Evolutionary conservation across 2,329 filamentous ascomycete species (phyloP).

Genomic region (Arthrocladium fulminans): DNA sequence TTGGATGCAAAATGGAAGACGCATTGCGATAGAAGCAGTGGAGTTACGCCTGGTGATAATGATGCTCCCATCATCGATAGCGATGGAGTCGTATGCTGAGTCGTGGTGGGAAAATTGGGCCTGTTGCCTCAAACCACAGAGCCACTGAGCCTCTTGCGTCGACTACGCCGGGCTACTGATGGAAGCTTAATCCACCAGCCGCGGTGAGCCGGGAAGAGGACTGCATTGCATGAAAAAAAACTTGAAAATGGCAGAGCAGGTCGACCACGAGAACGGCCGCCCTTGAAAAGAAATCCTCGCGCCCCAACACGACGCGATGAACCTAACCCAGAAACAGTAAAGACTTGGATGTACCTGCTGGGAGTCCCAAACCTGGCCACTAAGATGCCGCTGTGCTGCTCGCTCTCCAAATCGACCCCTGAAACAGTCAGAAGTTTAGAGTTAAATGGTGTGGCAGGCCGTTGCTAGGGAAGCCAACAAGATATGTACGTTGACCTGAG

Average conservation of each 20-base stretch:
- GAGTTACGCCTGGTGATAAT: conserved; percentile 14
- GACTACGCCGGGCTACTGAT: neutral
- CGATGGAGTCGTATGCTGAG: conserved; percentile 3
- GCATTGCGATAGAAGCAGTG: conserved; percentile 20
- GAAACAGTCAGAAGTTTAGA: neutral
- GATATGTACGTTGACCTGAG: no score
- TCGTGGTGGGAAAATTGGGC: conserved; percentile 2
- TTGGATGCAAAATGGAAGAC: conserved; percentile 17
- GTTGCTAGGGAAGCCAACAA: no score
- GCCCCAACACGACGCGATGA: conserved; percentile 1
- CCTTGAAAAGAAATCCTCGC: neutral
- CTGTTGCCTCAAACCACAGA: neutral
- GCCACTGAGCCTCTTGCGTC: neutral
- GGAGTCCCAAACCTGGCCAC: conserved; percentile 2
- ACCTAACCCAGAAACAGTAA: neutral
- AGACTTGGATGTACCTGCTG: neutral
- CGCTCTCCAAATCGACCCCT: neutral
- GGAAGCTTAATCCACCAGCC: neutral
- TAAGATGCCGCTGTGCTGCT: neutral
- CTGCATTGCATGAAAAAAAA: neutral
- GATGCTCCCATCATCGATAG: conserved; percentile 3
- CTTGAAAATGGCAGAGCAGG: neutral
- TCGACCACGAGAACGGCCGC: neutral
- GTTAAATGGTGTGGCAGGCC: no score
- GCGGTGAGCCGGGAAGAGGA: neutral